Base-by-base conservation (phyloP, 2,329 filamentous ascomycete species). In the Pezicula carpinea region DNA sequence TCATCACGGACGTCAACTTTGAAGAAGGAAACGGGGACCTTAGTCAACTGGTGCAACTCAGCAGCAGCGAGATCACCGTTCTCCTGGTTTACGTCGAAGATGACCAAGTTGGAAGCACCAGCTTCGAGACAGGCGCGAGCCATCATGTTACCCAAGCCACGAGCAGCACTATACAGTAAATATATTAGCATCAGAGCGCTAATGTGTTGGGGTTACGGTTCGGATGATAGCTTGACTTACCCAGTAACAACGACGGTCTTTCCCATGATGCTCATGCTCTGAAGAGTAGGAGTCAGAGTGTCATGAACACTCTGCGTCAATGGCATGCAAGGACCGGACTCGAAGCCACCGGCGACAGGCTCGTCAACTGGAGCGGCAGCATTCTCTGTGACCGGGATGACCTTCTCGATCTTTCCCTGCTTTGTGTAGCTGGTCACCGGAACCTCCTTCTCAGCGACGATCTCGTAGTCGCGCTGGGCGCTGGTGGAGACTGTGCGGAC, bases 61-160 rank as follows among this genome's bases (percentile, higher is more conserved):
- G 77, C 77, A 17, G 85, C 85, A 2, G 85, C 74, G 61, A 80
- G 73, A 59, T 88, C 84, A 22, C 86, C 87, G 13, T 87, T 75
- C 57, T 87, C 80, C 68, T 87, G 80, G 72, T 89, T 87, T 55
- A 85, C 82, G 59, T 90, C 86, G 61, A 91, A 82, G 62, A 90
- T 86, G 61, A 84, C 76, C 46, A 90, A 77, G 42, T 82, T 82
- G 69, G 84, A 82, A 42, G 85, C 82, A 49, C 87, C 86, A 44
- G 84, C 85, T 69, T 91, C 86, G 41, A 84, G 82, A 54, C 87
- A 83, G 47, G 85, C 87, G 51, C 84, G 80, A 40, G 86, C 85
- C 83, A 90, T 90, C 71, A 85, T 76, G 75, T 87, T 87, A 42
- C 87, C 87, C 5, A 91, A 74, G 62, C 87, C 86, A 59, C 86